These are phyloP conservation scores for Saccharomycopsis fermentans DNA, from an alignment of 805 yeast species.

Conservation along the genomic window DNA sequence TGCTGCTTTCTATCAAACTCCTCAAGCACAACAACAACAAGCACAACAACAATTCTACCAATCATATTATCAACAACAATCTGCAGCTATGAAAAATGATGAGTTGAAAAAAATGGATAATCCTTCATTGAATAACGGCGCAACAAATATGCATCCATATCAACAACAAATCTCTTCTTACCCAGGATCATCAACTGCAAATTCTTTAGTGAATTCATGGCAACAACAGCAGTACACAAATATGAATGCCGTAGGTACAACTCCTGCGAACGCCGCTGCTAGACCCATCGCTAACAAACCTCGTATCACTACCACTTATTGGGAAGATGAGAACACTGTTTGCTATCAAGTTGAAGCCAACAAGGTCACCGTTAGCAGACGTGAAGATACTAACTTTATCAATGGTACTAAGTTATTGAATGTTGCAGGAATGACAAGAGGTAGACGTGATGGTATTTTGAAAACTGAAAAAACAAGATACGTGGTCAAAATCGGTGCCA, in stretches of 20 bases:
- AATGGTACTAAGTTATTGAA: constrained; percentile 77
- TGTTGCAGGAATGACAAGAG: constrained; percentile 82
- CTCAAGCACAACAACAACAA: background rate
- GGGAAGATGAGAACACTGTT: constrained; percentile 82
- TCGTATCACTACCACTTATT: constrained; percentile 71
- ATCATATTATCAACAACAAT: background rate
- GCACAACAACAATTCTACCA: background rate
- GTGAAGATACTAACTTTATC: constrained; percentile 79
- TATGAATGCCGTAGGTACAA: background rate
- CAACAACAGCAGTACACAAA: background rate
- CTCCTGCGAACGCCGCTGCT: background rate
- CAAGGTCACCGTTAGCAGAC: constrained; percentile 68
- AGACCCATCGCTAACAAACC: constrained; percentile 29
- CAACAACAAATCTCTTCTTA: background rate
- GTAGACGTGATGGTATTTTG: constrained; percentile 75
- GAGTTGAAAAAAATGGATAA: background rate
- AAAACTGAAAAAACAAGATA: constrained; percentile 69
- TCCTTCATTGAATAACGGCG: background rate
- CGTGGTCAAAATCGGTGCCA: constrained; percentile 77
- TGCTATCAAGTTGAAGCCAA: constrained; percentile 82
- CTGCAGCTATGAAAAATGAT: background rate
- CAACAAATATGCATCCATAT: background rate
- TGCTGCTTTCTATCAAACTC: background rate
- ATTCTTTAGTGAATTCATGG: background rate
- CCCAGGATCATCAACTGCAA: background rate